phyloP scores from a whole-genome alignment of 805 yeast genomes.

The Saccharomycopsis sp. region DNA sequence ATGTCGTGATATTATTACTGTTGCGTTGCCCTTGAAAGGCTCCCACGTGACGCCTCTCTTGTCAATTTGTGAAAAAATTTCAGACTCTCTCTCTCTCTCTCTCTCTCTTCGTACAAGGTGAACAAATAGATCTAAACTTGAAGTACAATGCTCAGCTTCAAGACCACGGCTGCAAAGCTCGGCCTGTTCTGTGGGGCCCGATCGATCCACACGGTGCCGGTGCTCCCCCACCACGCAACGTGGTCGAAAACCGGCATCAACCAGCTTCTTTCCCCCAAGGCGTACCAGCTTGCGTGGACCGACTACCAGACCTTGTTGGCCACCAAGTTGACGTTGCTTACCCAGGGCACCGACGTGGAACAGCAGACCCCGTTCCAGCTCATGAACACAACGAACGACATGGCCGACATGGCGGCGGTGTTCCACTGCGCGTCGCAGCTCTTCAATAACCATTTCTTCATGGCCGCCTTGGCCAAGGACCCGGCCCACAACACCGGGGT shows the following conservation, averaged over 20 bases:
- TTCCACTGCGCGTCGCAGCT: slow-evolving; percentile 88
- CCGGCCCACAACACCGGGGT: slow-evolving; percentile 23
- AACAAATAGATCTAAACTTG: no score
- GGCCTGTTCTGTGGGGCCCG: no score
- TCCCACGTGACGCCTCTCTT: no score
- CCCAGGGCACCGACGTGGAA: slow-evolving; percentile 75
- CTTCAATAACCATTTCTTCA: slow-evolving; percentile 79
- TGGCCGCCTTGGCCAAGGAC: slow-evolving; percentile 44
- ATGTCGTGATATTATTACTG: no score
- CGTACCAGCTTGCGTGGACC: slow-evolving; percentile 68
- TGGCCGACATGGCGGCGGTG: slow-evolving; percentile 54
- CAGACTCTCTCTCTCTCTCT: no score
- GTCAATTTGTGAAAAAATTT: no score
- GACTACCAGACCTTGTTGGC: slow-evolving; percentile 66
- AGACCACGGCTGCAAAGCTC: no score
- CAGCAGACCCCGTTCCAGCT: slow-evolving; percentile 67
- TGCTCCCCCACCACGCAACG: slow-evolving; percentile 33
- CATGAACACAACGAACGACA: slow-evolving; percentile 54
- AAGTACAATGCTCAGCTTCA: no score
- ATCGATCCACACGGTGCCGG: slow-evolving; percentile 56
- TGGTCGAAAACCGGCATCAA: slow-evolving; percentile 43
- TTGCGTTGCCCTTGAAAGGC: no score
- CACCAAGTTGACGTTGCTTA: slow-evolving; percentile 49
- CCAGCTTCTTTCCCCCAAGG: slow-evolving; percentile 56
- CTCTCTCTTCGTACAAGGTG: no score